Conservation (phyloP, 306 rosid genomes). For the Senna tora region DNA sequence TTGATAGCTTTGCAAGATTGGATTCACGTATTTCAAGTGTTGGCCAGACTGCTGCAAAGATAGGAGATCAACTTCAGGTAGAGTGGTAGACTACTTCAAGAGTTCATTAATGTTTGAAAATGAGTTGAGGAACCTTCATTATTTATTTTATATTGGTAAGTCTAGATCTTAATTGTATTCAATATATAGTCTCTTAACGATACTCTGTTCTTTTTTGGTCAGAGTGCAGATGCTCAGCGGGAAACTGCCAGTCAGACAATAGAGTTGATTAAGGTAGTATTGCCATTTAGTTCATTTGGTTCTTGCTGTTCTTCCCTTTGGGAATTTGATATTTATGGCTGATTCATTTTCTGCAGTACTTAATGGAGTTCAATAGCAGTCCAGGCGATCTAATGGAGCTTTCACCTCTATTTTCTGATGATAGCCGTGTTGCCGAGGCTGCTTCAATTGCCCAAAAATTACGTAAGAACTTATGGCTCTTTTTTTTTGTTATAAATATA, state of each 20-base stretch:
- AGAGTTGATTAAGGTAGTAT: conserved; percentile 88
- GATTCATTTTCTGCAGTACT: conserved; percentile 73
- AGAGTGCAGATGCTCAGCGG: conserved; percentile 99
- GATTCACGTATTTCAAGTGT: conserved; percentile 99
- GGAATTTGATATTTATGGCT: conserved; percentile 43
- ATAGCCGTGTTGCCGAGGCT: conserved; percentile 98
- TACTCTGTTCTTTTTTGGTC: conserved; percentile 46
- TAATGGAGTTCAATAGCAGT: conserved; percentile 99
- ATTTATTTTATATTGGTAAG: conserved; percentile 21
- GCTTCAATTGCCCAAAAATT: conserved; percentile 98
- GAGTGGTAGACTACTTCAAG: conserved; percentile 58
- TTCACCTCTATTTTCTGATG: conserved; percentile 97
- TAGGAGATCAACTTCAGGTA: conserved; percentile 99
- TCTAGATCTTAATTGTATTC: conserved; percentile 28
- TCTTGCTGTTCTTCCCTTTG: conserved; percentile 23
- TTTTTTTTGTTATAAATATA: not conserved
- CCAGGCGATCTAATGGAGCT: conserved; percentile 99
- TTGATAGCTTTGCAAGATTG: conserved; percentile 93
- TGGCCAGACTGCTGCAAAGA: conserved; percentile 99
- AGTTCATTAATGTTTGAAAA: conserved; percentile 34
- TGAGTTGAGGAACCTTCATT: conserved; percentile 26
- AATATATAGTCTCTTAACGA: conserved; percentile 41
- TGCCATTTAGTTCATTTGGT: conserved; percentile 34
- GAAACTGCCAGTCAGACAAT: conserved; percentile 99
- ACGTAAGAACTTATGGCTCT: conserved; percentile 65